A percentile compares a stretch with the other conserved stretches of the same genome.
Evolutionary conservation across 176 grass and related monocot genomes (phyloP).

Genomic region (Juncus effusus): DNA sequence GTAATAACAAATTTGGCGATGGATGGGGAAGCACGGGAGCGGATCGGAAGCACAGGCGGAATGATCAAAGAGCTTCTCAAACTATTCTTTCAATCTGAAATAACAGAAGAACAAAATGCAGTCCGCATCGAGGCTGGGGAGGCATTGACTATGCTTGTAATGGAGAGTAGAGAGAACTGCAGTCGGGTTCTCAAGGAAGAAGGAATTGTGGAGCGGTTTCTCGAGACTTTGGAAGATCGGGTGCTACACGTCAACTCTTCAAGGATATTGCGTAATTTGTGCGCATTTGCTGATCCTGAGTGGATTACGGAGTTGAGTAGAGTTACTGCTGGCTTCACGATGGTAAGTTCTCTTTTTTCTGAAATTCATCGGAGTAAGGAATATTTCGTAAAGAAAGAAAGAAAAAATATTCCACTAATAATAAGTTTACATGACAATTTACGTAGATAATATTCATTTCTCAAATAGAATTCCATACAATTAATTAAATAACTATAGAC

Average conservation of each 20-base stretch:
- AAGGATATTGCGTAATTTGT: constrained; percentile 65
- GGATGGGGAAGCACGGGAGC: constrained; percentile 52
- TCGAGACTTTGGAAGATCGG: constrained; percentile 25
- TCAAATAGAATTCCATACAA: too few relatives aligned
- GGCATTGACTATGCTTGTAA: constrained; percentile 67
- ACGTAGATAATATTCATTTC: too few relatives aligned
- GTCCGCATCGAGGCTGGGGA: constrained; percentile 58
- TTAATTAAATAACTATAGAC: too few relatives aligned
- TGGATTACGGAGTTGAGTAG: constrained; percentile 14
- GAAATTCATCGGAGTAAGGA: background rate
- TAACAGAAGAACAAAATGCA: constrained; percentile 13
- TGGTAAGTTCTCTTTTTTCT: constrained; percentile 18
- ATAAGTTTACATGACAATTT: too few relatives aligned
- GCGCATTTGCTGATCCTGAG: constrained; percentile 27
- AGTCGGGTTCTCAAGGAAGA: constrained; percentile 36
- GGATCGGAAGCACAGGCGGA: constrained; percentile 59
- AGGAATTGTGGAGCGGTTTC: constrained; percentile 30
- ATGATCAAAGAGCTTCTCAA: constrained; percentile 54
- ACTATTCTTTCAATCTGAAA: constrained; percentile 34
- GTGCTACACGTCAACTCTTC: constrained; percentile 29
- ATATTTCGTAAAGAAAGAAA: too few relatives aligned
- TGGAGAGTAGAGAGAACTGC: constrained; percentile 62
- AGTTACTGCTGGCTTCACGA: constrained; percentile 33
- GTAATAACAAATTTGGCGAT: constrained; percentile 57
- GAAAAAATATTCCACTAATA: too few relatives aligned